Percentiles rank a stretch among this genome's conserved stretches.
These are phyloP conservation scores for Kwoniella sp. DNA, from an alignment of 768 basidiomycete species.

Conservation along the genomic window DNA sequence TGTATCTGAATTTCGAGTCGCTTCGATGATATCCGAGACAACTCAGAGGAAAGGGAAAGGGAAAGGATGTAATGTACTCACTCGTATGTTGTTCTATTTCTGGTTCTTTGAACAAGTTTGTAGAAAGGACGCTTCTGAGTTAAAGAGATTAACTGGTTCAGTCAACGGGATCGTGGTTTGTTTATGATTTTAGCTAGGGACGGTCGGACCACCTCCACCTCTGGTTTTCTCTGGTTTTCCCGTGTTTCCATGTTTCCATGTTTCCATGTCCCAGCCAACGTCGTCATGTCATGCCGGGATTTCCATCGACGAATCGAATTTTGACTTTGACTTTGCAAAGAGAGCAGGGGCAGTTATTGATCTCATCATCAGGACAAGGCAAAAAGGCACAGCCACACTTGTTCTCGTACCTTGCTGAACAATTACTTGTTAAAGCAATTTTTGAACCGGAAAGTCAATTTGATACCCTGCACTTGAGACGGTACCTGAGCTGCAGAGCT, in stretches of 20 bases:
- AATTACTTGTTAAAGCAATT: neutral
- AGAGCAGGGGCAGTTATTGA: too few species aligned
- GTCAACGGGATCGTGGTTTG: neutral
- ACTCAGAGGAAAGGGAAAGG: neutral
- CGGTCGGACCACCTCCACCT: conserved; percentile 10
- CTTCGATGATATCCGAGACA: too few species aligned
- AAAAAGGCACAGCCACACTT: conserved; percentile 1
- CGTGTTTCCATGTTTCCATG: too few species aligned
- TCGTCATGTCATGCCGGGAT: neutral
- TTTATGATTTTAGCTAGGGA: too few species aligned
- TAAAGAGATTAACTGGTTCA: neutral
- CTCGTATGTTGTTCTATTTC: neutral
- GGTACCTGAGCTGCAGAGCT: neutral
- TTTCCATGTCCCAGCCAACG: neutral
- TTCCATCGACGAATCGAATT: neutral
- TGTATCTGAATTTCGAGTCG: too few species aligned
- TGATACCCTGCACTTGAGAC: neutral
- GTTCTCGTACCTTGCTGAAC: neutral
- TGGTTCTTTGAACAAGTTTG: neutral
- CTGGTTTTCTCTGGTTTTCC: neutral
- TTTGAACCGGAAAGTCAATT: neutral
- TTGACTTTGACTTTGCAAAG: neutral
- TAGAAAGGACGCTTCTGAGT: neutral
- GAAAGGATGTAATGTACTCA: neutral
- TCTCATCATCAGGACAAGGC: neutral